A percentile compares a stretch with the other conserved stretches of the same genome.
These are phyloP conservation scores for Solanum habrochaites DNA, from an alignment of 257 asterid species.

Conservation along the genomic window DNA sequence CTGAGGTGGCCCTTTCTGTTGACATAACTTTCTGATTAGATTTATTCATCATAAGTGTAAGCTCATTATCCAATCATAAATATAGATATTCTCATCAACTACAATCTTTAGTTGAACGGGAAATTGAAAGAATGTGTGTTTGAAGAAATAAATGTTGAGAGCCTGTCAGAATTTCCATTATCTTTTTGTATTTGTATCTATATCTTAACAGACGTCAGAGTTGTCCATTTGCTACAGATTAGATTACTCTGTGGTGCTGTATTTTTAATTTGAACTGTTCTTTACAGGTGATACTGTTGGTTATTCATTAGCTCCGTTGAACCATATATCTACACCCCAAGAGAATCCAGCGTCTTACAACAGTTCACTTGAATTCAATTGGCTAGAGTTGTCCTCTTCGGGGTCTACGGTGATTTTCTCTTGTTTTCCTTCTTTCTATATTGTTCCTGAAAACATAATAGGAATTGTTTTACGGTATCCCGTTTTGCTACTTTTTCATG, in stretches of 20 bases:
- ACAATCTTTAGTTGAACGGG: background rate
- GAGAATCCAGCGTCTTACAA: slow-evolving; percentile 17
- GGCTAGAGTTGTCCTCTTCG: slow-evolving; percentile 57
- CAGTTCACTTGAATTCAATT: slow-evolving; percentile 30
- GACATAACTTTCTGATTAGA: background rate
- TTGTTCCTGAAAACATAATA: background rate
- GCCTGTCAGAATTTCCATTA: background rate
- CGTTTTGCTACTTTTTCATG: background rate
- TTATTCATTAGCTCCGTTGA: slow-evolving; percentile 46
- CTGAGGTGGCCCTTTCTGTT: background rate
- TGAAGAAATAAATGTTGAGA: background rate
- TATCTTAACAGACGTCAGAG: background rate
- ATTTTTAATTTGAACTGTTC: slow-evolving; percentile 2
- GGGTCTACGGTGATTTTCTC: slow-evolving; percentile 46
- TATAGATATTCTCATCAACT: background rate
- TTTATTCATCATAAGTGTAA: background rate
- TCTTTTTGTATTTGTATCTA: background rate
- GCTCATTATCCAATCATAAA: background rate
- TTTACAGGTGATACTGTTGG: slow-evolving; percentile 66
- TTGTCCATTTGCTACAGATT: background rate
- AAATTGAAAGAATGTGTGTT: background rate
- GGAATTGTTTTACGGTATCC: background rate
- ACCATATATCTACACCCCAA: slow-evolving; percentile 32
- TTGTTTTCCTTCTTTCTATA: background rate
- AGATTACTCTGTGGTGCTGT: background rate